Percentiles rank a stretch among this genome's conserved stretches.
phyloP scores from a whole-genome alignment of 495 filamentous ascomycete species.

The Tuber melanosporum region DNA sequence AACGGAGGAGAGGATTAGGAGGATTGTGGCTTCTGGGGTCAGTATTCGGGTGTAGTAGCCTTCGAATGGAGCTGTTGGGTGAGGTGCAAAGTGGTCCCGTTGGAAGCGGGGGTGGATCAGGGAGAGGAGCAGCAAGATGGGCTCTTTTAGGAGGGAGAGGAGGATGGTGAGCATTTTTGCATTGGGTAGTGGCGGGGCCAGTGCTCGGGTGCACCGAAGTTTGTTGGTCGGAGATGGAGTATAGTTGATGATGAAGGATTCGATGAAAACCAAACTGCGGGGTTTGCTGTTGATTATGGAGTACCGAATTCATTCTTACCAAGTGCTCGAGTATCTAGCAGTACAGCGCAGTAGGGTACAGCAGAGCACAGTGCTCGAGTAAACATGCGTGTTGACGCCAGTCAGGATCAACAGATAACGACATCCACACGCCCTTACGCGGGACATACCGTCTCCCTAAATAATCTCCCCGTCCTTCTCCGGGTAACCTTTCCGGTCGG shows the following conservation, averaged over 20 bases:
- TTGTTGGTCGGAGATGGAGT: background rate
- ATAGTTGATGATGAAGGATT: background rate
- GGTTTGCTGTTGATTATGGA: background rate
- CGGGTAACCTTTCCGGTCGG: background rate
- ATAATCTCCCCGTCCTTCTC: background rate
- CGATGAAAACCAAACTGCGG: background rate
- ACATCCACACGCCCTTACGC: background rate
- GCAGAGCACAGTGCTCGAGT: background rate
- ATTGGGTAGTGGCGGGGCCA: background rate
- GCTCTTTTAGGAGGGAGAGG: constrained; percentile 25
- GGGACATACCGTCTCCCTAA: background rate
- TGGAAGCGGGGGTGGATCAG: constrained; percentile 20
- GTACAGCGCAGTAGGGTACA: background rate
- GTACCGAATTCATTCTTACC: background rate
- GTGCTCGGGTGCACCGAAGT: background rate
- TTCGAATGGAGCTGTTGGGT: constrained; percentile 45
- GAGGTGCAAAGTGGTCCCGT: constrained; percentile 43
- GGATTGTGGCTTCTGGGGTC: constrained; percentile 43
- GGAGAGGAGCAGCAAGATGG: constrained; percentile 23
- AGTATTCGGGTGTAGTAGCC: constrained; percentile 49
- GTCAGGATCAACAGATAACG: background rate
- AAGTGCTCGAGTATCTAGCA: background rate
- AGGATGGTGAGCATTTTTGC: constrained; percentile 17
- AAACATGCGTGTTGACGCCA: background rate
- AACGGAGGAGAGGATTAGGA: constrained; percentile 42